phyloP scores from a whole-genome alignment of 176 grass and related monocot genomes.

The Triticum turgidum region DNA sequence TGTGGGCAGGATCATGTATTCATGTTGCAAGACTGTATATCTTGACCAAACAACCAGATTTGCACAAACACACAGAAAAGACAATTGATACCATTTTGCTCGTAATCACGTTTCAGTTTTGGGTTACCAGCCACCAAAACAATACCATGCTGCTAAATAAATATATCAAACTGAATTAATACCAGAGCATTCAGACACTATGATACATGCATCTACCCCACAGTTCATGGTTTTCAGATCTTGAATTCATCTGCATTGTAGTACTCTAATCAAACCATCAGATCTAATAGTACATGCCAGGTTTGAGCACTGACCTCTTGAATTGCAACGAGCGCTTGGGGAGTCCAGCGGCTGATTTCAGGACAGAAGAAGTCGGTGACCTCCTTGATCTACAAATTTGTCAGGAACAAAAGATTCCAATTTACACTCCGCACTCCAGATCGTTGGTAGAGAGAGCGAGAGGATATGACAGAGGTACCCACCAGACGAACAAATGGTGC shows the following conservation, averaged over 20 bases:
- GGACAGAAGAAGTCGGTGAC: conserved; percentile 5
- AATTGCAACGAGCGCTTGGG: conserved; percentile 7
- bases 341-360: background rate
- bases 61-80: background rate
- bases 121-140: background rate
- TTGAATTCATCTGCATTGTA: background rate
- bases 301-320: conserved; percentile 36
- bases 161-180: background rate
- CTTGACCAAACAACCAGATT: background rate
- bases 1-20: background rate
- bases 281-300: background rate
- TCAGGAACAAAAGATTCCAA: background rate
- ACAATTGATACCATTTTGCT: background rate
- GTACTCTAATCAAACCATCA: background rate
- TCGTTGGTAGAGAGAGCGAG: background rate
- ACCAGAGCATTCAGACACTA: background rate
- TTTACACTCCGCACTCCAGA: background rate
- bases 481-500: conserved; percentile 68
- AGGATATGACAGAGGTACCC: background rate
- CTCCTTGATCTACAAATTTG: conserved; percentile 65
- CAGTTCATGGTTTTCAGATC: background rate
- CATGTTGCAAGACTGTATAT: conserved; percentile 2
- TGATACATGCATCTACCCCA: background rate
- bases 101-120: background rate
- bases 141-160: background rate